phyloP scores from a whole-genome alignment of 2,329 filamentous ascomycete species.

The Aspergillus ruber region DNA sequence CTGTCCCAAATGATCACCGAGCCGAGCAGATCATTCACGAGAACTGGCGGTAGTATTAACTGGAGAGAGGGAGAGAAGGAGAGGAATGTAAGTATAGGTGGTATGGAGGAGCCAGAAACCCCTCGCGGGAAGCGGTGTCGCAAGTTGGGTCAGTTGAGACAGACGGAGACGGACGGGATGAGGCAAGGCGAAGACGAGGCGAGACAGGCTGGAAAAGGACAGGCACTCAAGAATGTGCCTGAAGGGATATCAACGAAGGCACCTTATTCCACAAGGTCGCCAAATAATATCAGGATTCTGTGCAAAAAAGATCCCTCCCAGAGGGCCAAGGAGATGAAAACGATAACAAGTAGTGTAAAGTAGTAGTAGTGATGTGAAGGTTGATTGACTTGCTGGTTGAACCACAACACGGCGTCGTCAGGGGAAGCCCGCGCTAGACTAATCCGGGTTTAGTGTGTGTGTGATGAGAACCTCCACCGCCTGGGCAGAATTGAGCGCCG shows the following conservation, averaged over 20 bases:
- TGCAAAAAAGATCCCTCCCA: background rate
- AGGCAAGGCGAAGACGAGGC: background rate
- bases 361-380: background rate
- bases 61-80: background rate
- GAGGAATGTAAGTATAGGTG: background rate
- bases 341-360: background rate
- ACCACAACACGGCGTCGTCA: constrained; percentile 1
- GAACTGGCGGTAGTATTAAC: too few species aligned
- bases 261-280: too few species aligned
- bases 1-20: too few species aligned
- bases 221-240: too few species aligned
- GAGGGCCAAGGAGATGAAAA: background rate
- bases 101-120: constrained; percentile 12
- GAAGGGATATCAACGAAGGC: too few species aligned
- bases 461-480: background rate
- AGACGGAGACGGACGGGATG: constrained; percentile 1
- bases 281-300: background rate
- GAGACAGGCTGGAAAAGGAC: background rate
- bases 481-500: background rate
- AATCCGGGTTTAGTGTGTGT: background rate
- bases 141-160: constrained; percentile 10
- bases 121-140: constrained; percentile 31
- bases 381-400: background rate
- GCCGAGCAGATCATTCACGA: background rate
- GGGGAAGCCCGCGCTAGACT: background rate